Percentiles rank a stretch among this genome's conserved stretches.
These are phyloP conservation scores for Myxozyma neotropica DNA, from an alignment of 805 yeast species.

Conservation along the genomic window DNA sequence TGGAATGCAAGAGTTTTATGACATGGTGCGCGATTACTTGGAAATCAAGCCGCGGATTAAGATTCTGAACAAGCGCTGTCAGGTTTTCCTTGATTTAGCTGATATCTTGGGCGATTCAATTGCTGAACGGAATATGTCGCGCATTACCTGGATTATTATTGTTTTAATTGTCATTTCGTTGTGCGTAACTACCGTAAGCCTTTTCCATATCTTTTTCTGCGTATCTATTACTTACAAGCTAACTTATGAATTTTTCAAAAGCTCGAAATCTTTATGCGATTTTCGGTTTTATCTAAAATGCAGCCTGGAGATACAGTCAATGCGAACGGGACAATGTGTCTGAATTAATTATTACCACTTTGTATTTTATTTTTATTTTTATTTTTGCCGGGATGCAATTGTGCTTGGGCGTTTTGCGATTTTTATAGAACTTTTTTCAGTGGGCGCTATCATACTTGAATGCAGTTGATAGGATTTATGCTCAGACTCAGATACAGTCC, in stretches of 20 bases:
- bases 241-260: background rate
- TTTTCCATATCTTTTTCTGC: background rate
- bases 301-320: background rate
- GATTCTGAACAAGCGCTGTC: conserved; percentile 89
- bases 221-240: background rate
- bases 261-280: conserved; percentile 19
- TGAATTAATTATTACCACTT: too few relatives aligned
- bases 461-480: too few relatives aligned
- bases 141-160: conserved; percentile 84
- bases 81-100: conserved; percentile 88
- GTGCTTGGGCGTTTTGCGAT: too few relatives aligned
- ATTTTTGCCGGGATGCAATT: too few relatives aligned
- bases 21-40: conserved; percentile 85
- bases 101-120: conserved; percentile 92
- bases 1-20: conserved; percentile 86
- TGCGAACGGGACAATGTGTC: too few relatives aligned
- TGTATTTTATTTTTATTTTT: too few relatives aligned
- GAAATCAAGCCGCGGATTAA: conserved; percentile 95
- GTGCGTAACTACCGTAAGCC: conserved; percentile 57
- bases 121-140: conserved; percentile 87
- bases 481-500: too few relatives aligned
- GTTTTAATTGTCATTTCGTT: conserved; percentile 77
- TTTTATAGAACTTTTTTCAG: too few relatives aligned
- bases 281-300: conserved; percentile 7
- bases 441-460: too few relatives aligned